Percentiles rank a stretch among this genome's conserved stretches.
These are phyloP conservation scores for Fistulinella prunicolor DNA, from an alignment of 768 basidiomycete genomes.

Conservation along the genomic window DNA sequence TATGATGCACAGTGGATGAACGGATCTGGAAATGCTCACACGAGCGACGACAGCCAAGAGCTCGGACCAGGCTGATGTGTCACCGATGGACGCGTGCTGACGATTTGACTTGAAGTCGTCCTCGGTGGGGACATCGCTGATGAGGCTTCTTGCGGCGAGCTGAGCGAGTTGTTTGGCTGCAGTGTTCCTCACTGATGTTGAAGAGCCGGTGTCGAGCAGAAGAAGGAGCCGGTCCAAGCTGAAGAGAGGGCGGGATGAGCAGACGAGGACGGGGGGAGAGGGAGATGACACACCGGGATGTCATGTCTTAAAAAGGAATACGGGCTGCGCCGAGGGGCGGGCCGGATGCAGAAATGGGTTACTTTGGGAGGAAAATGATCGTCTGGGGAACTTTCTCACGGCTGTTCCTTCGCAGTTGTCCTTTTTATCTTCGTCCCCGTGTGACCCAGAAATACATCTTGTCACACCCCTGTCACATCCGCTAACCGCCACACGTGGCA, in stretches of 20 bases:
- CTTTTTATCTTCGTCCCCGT: slow-evolving; percentile 58
- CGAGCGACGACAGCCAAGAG: slow-evolving; percentile 88
- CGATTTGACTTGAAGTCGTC: slow-evolving; percentile 67
- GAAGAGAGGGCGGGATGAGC: slow-evolving; percentile 1
- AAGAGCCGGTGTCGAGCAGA: slow-evolving; percentile 93
- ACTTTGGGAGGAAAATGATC: slow-evolving; percentile 44
- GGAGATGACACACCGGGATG: slow-evolving; percentile 55
- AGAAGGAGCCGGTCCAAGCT: slow-evolving; percentile 97
- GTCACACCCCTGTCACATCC: slow-evolving; percentile 36
- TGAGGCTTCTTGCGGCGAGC: slow-evolving; percentile 82
- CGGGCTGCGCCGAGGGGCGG: slow-evolving; percentile 50
- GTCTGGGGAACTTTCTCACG: slow-evolving; percentile 54
- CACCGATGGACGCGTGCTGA: slow-evolving; percentile 55
- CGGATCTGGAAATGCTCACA: slow-evolving; percentile 40
- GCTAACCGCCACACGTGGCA: neutral
- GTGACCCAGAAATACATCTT: slow-evolving; percentile 39
- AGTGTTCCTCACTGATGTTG: slow-evolving; percentile 84
- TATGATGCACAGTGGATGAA: neutral
- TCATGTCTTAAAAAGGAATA: slow-evolving; percentile 61
- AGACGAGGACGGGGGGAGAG: neutral
- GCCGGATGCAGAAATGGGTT: slow-evolving; percentile 36
- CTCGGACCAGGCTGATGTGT: slow-evolving; percentile 84
- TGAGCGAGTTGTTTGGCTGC: slow-evolving; percentile 96
- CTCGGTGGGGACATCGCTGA: slow-evolving; percentile 76
- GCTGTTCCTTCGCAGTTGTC: slow-evolving; percentile 42